These are phyloP conservation scores for Colletotrichum destructivum DNA, from an alignment of 2,329 filamentous ascomycete genomes.

Conservation along the genomic window DNA sequence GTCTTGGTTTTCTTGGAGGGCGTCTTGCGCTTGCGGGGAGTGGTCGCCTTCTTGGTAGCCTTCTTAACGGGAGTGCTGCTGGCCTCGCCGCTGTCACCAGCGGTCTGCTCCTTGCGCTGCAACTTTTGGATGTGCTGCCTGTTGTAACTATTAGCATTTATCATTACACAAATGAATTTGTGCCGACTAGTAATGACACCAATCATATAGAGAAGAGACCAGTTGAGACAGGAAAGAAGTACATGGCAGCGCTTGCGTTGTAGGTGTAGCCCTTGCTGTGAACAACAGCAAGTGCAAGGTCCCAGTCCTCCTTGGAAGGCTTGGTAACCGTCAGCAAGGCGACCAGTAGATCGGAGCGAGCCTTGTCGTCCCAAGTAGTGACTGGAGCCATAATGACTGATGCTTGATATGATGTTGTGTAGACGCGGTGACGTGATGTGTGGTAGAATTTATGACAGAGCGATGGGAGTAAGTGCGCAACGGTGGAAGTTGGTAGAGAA, in stretches of 20 bases:
- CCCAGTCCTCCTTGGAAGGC: slow-evolving; percentile 53
- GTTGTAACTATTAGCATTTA: slow-evolving; percentile 35
- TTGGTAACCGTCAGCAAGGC: slow-evolving; percentile 54
- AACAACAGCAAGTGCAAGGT: slow-evolving; percentile 51
- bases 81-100: slow-evolving; percentile 39
- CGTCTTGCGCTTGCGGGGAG: slow-evolving; percentile 51
- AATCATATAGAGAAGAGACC: background rate
- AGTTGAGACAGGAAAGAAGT: slow-evolving; percentile 41
- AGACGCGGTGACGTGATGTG: background rate
- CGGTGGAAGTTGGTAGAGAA: slow-evolving; percentile 10
- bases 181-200: background rate
- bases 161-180: background rate
- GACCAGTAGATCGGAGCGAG: slow-evolving; percentile 58
- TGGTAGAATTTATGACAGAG: background rate
- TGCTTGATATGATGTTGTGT: slow-evolving; percentile 25
- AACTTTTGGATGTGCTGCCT: slow-evolving; percentile 66
- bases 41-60: slow-evolving; percentile 33
- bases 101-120: slow-evolving; percentile 52
- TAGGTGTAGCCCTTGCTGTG: slow-evolving; percentile 55
- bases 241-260: slow-evolving; percentile 58
- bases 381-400: slow-evolving; percentile 35
- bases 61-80: slow-evolving; percentile 41
- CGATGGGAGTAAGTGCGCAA: background rate
- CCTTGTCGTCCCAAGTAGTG: slow-evolving; percentile 52
- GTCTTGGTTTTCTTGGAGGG: slow-evolving; percentile 47